A percentile compares a stretch with the other conserved stretches of the same genome.
Conservation (phyloP, 306 rosid species). For the Acacia acuminata region DNA sequence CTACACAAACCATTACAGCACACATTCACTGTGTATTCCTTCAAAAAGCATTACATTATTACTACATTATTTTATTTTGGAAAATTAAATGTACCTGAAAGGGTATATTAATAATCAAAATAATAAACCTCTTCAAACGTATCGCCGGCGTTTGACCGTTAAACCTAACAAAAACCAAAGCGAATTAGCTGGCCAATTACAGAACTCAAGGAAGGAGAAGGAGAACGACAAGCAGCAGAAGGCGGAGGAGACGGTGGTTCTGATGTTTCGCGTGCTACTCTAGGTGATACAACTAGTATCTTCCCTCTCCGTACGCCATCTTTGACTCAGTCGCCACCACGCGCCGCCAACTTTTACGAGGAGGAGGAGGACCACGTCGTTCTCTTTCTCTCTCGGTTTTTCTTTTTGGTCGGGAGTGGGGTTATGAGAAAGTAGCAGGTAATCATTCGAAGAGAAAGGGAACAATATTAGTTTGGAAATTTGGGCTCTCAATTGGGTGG, state of each 20-base stretch:
- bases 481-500: constrained; percentile 46
- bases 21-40: constrained; percentile 28
- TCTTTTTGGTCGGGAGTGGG: background rate
- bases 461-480: background rate
- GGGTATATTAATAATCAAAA: background rate
- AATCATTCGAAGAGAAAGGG: constrained; percentile 6
- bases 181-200: background rate
- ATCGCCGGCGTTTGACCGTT: constrained; percentile 62
- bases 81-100: background rate
- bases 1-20: constrained; percentile 26
- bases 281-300: background rate
- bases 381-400: background rate
- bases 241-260: background rate
- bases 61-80: background rate
- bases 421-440: background rate
- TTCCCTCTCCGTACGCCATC: constrained; percentile 33
- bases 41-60: constrained; percentile 10
- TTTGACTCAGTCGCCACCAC: constrained; percentile 65
- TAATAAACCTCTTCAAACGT: background rate
- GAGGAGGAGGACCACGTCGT: constrained; percentile 29
- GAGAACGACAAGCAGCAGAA: background rate
- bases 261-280: background rate
- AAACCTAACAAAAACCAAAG: constrained; percentile 30
- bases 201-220: background rate
- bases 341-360: constrained; percentile 42